These are phyloP conservation scores for Parietichytrium sp. DNA, from an alignment of 108 stramenopile genomes.

Conservation along the genomic window DNA sequence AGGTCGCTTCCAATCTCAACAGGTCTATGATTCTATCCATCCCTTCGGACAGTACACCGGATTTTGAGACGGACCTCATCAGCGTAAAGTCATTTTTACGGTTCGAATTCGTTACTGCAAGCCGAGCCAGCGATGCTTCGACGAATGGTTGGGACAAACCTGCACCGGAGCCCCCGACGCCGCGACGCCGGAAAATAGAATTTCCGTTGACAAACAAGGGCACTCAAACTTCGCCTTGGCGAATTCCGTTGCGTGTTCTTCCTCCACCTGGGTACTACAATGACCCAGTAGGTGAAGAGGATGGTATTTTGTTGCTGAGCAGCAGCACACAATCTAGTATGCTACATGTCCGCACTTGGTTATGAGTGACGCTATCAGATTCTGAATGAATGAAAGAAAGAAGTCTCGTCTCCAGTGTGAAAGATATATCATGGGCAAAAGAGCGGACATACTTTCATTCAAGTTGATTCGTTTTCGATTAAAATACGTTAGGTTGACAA, in stretches of 20 bases:
- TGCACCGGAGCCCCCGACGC: too few species aligned
- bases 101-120: not conserved
- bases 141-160: too few species aligned
- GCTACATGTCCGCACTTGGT: not conserved
- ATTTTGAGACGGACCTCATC: constrained; percentile 5
- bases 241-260: not conserved
- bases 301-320: constrained; percentile 27
- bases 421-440: too few species aligned
- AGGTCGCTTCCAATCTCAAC: constrained; percentile 17
- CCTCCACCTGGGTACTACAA: not conserved
- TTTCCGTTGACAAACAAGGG: not conserved
- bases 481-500: too few species aligned
- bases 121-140: too few species aligned
- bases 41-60: not conserved
- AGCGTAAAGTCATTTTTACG: not conserved
- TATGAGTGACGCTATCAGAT: too few species aligned
- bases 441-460: too few species aligned
- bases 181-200: too few species aligned
- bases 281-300: not conserved
- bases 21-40: not conserved
- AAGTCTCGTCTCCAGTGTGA: too few species aligned
- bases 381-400: too few species aligned
- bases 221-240: constrained; percentile 30
- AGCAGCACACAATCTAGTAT: constrained; percentile 31
- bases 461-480: too few species aligned